These are phyloP conservation scores for Trichosporon sp. DNA, from an alignment of 1,284 basidiomycete genomes.

Conservation along the genomic window DNA sequence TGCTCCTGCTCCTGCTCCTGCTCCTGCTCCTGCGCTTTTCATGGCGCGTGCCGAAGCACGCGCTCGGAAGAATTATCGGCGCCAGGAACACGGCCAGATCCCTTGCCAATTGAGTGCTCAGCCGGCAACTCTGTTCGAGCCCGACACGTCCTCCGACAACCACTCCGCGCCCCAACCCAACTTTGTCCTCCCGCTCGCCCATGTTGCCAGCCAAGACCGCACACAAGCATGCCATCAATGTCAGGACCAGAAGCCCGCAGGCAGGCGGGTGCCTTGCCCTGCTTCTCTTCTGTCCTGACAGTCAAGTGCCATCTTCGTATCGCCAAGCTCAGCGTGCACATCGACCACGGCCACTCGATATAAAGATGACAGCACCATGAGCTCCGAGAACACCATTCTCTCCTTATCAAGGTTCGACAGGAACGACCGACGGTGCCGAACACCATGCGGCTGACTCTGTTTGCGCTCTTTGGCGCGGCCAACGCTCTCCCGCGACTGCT, in stretches of 20 bases:
- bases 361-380: not conserved
- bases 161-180: not conserved
- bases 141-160: not conserved
- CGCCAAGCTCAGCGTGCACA: too few species aligned
- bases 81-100: too few species aligned
- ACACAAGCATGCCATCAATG: not conserved
- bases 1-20: too few species aligned
- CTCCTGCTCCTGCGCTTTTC: too few species aligned
- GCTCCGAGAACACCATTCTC: not conserved
- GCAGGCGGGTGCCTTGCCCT: not conserved
- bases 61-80: too few species aligned
- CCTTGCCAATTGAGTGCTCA: too few species aligned
- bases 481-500: not conserved
- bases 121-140: not conserved
- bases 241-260: not conserved
- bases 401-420: not conserved
- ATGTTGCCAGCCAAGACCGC: not conserved
- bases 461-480: not conserved
- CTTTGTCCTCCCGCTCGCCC: not conserved
- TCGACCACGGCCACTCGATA: too few species aligned
- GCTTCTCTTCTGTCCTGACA: not conserved
- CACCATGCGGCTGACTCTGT: not conserved
- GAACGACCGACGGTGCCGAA: not conserved
- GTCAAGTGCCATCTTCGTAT: not conserved
- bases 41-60: too few species aligned